Evolutionary conservation across 148 eudicot genomes (phyloP), one percentile per base, ranked within the genome.

Genomic region (Rhododendron vialii): DNA sequence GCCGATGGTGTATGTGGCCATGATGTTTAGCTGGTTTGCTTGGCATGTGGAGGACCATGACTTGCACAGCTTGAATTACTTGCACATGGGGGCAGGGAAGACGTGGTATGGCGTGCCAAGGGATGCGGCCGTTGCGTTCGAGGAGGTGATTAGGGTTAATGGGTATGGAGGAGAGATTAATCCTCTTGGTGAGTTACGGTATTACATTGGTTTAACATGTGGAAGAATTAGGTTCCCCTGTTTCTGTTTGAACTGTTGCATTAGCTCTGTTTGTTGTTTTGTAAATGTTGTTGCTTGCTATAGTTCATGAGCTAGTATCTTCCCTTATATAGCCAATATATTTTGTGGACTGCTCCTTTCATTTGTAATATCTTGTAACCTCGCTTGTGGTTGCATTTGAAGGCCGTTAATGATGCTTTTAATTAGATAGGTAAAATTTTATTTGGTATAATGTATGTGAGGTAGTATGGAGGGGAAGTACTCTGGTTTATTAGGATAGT

Each of bases 31-130:
- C 84, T 97, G 99, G 99, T 97, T 97, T 90, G 99, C 99, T 89
- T 97, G 99, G 99, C 99, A 97, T 87, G 98, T 93, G 57, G 99
- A 97, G 88, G 99, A 97, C 88, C 99, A 97, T 91, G 99, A 97
- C 61, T 87, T 97, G 89, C 99, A 97, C 88, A 97, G 99, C 88
- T 92, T 97, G 95, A 97, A 97, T 93, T 97, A 94, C 82, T 84
- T 97, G 95, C 99, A 97, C 91, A 86, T 87, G 78, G 99, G 99
- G 78, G 92, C 98, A 17, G 90, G 92, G 50, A 97, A 97, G 93
- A 95, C 99, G 20, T 97, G 99, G 99, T 95, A 97, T 86, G 99
- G 99, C 47, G 98, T 94, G 41, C 98, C 99, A 1, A 88, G 94
- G 51, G 99, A 93, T 30, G 99, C 98, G 0, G 98, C 99, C 0